Base-by-base conservation (phyloP, 371 early-diverging fungal genomes). In the Mucor sp. region DNA sequence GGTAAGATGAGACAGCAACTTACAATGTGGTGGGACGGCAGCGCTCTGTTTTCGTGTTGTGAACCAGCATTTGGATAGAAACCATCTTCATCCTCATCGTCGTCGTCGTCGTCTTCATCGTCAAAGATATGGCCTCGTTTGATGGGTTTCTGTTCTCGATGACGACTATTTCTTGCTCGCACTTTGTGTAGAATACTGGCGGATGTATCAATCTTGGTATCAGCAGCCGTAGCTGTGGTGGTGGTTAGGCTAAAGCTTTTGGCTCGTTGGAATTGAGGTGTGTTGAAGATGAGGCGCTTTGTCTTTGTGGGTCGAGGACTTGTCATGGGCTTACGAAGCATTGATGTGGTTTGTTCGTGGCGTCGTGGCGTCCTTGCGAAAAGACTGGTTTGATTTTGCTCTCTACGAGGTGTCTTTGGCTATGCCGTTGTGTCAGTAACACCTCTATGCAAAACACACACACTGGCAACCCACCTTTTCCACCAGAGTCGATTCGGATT, bases 221-320 rank as follows among this genome's bases (percentile, higher is more conserved):
- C 23, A n/a, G 43, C 59, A 8, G 47, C 32, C 32, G n/a, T 21
- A 21, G 65, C 14, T 2, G 47, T 41, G 43, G 19, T 21, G 21
- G 65, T n/a, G 3, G 23, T 25, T 27, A 55, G n/a, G 21, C 57
- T 63, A 21, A 63, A 55, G 12, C 43, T 28, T 39, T 35, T 41
- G 0, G 65, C 63, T 25, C 82, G 72, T 21, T 55, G 39, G 0
- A 74, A 58, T 47, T 78, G 82, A n/a, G 82, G 82, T 58, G 82
- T 77, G 25, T 71, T 71, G 67, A 81, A 81, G 0, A 63, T 62
- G 3, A 37, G 41, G 25, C 43, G 47, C 28, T 43, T 67, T n/a
- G 62, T 50, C 53, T 25, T 32, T 3, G 17, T 39, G 15, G 14
- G 30, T 57, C 66, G 44, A 19, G 66, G 72, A 44, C 75, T 75